Base-by-base conservation (phyloP, 2,329 filamentous ascomycete genomes). In the Purpureocillium takamizusanense region DNA sequence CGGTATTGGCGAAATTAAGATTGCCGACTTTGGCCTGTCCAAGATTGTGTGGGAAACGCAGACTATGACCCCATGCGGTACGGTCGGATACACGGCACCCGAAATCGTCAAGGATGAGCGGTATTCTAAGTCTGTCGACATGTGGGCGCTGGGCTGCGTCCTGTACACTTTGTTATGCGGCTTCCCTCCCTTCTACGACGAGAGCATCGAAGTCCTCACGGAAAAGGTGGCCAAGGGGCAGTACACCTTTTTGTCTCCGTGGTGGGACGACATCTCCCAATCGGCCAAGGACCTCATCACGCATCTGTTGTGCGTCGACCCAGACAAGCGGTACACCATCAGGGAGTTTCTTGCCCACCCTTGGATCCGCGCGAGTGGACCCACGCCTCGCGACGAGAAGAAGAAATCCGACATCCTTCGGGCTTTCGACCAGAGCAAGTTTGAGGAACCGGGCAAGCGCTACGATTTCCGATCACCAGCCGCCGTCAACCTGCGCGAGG, bases 41-140 rank as follows among this genome's bases (percentile, higher is more conserved):
- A 98, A 98, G 66, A 85, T 98, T 48, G 87, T 98, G 13, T 98
- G 92, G 92, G 92, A 97, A 53, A 92, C 80, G 50, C 86, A 94
- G 57, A 98, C 92, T 9, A 97, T 95, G 86, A 98, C 92, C 3
- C 92, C 92, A n/a, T 98, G 92, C 60, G 92, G 92, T 41, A 98
- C 92, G 0, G 92, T 97, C 41, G 92, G 92, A 32, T 98, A 98
- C 65, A 97, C 92, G 4, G 92, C 92, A 4, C 92, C 92, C 7
- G 92, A 98, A 58, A 98, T 98, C 46, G 92, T 98, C 59, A 97
- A 97, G 65, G 92, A 98, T 62, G 92, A 98, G 65, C 80, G 89
- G 16, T 98, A 98, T 62, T 97, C 90, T 29, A 98, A 97, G 70
- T 94, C 87, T 37, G 92, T 98, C 33, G 92, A 98, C 56, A 98